Base-by-base conservation (phyloP, 2,329 filamentous ascomycete genomes). In the Lecanicillium sp. region DNA sequence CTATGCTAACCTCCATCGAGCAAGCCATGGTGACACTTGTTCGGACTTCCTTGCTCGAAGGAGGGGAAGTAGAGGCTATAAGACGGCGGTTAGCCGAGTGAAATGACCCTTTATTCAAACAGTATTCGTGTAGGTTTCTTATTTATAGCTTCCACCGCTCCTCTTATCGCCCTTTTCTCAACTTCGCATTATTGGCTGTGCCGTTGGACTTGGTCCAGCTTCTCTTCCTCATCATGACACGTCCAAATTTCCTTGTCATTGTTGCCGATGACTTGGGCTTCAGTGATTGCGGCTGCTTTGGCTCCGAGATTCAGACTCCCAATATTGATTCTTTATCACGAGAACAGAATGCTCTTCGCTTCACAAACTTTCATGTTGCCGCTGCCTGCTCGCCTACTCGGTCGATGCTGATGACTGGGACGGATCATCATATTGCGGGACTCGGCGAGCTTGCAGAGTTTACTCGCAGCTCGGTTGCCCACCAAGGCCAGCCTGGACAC, bases 361-460 rank as follows among this genome's bases (percentile, higher is more conserved):
- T 83, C 56, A 83, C 79, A 0, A 77, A 83, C 55, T 84, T 82
- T 60, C 81, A 84, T 56, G 76, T 79, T 2, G 80, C 81, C 0
- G 76, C 79, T 2, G 80, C 81, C 43, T 84, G 79, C 62, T 83
- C 79, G 42, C 81, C 81, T 2, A 80, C 78, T 3, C 69, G 80
- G 30, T 77, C 79, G 15, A 84, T 84, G 81, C 73, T 84, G 54
- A 77, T 84, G 71, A 82, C 78, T 8, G 60, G 60, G 8, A 60
- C 60, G 4, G 75, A 80, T 51, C 71, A 79, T 54, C 75, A 75
- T 50, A 74, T 75, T 43, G 70, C 70, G 4, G 70, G 77, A 1
- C 62, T 81, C 1, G 78, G 77, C 0, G 76, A 77, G 51, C 62
- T 80, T 55, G 71, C 73, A 39, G 75, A 79, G 62, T 56, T 55